Base-by-base conservation (phyloP, 805 yeast species). In the Kuraishia ogatae region DNA sequence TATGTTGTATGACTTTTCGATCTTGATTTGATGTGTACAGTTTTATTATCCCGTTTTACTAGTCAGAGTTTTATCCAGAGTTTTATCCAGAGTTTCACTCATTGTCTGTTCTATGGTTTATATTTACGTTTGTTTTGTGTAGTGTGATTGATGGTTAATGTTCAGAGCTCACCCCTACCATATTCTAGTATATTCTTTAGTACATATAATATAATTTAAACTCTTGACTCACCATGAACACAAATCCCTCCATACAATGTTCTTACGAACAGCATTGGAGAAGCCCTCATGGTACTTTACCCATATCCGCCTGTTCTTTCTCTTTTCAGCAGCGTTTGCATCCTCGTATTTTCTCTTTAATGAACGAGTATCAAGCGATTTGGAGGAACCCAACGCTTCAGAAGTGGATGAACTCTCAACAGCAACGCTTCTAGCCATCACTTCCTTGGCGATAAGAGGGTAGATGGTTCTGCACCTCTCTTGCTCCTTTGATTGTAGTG, bases 201-300 rank as follows among this genome's bases (percentile, higher is more conserved):
- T n/a, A n/a, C n/a, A n/a, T n/a, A n/a, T n/a, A n/a, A 28, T 28
- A 28, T 28, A 28, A 7, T 35, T 8, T 35, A 35, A 8, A 15
- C 13, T 3, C n/a, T 8, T 35, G 43, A 3, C 17, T 35, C 13
- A 35, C 43, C 43, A 35, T 17, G 7, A 5, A 50, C 89, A 88
- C 23, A 91, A 67, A 54, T 80, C 85, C 7, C 71, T 66, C 97
- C 97, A 92, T 21, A 84, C 80, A 23, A 91, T 82, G 54, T 85
- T 87, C 63, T 89, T 89, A 39, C 96, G 72, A 1, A 91, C 97
- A 0, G 97, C 97, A 67, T 89, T 87, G 4, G 96, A 87, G 64
- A 86, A 91, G 0, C 97, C 97, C 69, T 91, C 97, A 59, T 87
- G 87, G 65, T 85, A 90, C 64, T 87, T 89, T n/a, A 91, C 88